Evolutionary conservation across 129 eudicot species (phyloP).

Genomic region (Tanacetum coccineum): DNA sequence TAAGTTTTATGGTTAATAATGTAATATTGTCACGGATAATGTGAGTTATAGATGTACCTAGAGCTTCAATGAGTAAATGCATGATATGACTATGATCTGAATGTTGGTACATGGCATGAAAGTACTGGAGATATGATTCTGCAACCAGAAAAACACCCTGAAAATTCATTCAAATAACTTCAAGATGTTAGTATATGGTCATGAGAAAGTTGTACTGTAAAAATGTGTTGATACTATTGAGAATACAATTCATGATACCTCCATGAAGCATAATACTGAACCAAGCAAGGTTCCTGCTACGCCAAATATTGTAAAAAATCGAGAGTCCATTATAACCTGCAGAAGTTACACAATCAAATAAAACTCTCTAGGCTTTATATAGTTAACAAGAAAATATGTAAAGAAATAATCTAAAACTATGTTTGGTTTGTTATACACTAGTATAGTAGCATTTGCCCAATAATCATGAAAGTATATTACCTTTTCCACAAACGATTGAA

Average conservation of each 20-base stretch:
- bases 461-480: conserved; percentile 21
- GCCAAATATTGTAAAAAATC: conserved; percentile 69
- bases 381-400: neutral
- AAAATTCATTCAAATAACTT: conserved; percentile 13
- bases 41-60: conserved; percentile 37
- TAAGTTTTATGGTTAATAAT: neutral
- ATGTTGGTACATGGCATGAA: conserved; percentile 40
- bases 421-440: neutral
- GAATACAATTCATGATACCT: conserved; percentile 42
- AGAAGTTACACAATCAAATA: neutral
- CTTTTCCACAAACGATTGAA: conserved; percentile 57
- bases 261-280: conserved; percentile 69
- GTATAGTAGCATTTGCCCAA: neutral
- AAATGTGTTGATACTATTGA: neutral
- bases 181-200: neutral
- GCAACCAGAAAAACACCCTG: conserved; percentile 58
- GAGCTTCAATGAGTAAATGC: conserved; percentile 55
- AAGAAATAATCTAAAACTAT: neutral
- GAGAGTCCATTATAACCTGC: conserved; percentile 62
- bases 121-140: conserved; percentile 65
- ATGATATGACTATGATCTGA: conserved; percentile 50
- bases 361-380: neutral
- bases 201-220: neutral
- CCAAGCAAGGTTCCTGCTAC: conserved; percentile 80
- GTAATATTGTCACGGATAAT: neutral